Evolutionary conservation across 805 yeast genomes (phyloP).

Genomic region (Lipomyces mesembrius): DNA sequence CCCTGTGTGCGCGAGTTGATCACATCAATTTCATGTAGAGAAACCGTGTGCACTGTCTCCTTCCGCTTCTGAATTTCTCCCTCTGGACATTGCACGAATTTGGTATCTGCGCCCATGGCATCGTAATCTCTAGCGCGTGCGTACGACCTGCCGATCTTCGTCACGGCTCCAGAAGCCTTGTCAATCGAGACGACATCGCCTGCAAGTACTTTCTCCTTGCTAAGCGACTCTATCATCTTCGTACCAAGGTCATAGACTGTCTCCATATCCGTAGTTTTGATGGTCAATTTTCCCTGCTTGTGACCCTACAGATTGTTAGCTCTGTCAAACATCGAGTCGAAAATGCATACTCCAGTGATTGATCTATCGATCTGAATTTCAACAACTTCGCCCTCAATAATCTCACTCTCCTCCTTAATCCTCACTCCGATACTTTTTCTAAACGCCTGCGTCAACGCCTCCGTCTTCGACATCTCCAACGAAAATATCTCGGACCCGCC

Average conservation of each 20-base stretch:
- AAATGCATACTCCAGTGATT: constrained; percentile 64
- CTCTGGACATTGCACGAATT: constrained; percentile 97
- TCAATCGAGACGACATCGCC: constrained; percentile 97
- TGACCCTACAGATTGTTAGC: constrained; percentile 60
- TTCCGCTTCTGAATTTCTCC: constrained; percentile 97
- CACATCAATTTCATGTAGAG: constrained; percentile 95
- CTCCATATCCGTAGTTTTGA: constrained; percentile 98
- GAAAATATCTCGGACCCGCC: constrained; percentile 95
- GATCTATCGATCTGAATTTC: constrained; percentile 94
- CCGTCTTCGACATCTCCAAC: constrained; percentile 91
- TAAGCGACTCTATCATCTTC: constrained; percentile 91
- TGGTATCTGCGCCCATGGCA: constrained; percentile 98
- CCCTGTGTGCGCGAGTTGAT: constrained; percentile 98
- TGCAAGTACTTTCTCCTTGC: constrained; percentile 92
- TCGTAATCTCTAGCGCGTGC: constrained; percentile 97
- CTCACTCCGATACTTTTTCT: constrained; percentile 93
- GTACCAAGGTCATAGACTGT: constrained; percentile 94
- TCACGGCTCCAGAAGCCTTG: constrained; percentile 91
- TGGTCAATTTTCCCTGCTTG: constrained; percentile 96
- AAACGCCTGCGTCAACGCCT: constrained; percentile 94
- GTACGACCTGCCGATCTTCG: constrained; percentile 93
- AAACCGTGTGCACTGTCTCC: constrained; percentile 96
- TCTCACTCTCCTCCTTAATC: constrained; percentile 95
- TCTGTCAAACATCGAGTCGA: background rate
- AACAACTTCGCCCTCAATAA: constrained; percentile 98